These are phyloP conservation scores for Hibiscus syriacus DNA, from an alignment of 345 rosid genomes.

Conservation along the genomic window DNA sequence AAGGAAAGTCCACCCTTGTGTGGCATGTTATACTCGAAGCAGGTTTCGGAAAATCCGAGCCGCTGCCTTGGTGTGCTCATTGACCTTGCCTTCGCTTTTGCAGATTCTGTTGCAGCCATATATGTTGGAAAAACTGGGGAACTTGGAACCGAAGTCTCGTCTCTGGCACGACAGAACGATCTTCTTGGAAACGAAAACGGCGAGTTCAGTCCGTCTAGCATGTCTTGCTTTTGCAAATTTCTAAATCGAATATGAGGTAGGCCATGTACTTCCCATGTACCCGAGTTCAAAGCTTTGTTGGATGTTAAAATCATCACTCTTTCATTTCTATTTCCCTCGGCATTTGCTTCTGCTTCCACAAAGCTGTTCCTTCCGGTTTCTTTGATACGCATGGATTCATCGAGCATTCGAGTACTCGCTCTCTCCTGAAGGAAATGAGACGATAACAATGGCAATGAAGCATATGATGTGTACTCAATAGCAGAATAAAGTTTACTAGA, in stretches of 20 bases:
- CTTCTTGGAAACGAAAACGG: conserved; percentile 54
- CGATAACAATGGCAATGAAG: not conserved
- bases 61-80: conserved; percentile 74
- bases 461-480: not conserved
- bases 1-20: conserved; percentile 24
- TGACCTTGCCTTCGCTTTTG: conserved; percentile 73
- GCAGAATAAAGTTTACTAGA: not conserved
- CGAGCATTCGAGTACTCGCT: conserved; percentile 29
- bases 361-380: conserved; percentile 32
- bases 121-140: conserved; percentile 56
- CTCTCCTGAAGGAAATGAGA: conserved; percentile 46
- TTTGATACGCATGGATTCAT: conserved; percentile 29
- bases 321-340: conserved; percentile 16
- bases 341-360: conserved; percentile 19
- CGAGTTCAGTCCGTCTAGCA: conserved; percentile 35
- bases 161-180: conserved; percentile 48
- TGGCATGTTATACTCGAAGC: conserved; percentile 27
- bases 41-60: conserved; percentile 29
- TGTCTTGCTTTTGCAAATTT: conserved; percentile 30
- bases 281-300: conserved; percentile 14
- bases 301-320: conserved; percentile 24
- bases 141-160: conserved; percentile 32
- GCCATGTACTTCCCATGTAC: conserved; percentile 18
- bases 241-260: conserved; percentile 23
- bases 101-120: conserved; percentile 65